Conservation (phyloP, 345 rosid species). For the Eucalyptus regnans region DNA sequence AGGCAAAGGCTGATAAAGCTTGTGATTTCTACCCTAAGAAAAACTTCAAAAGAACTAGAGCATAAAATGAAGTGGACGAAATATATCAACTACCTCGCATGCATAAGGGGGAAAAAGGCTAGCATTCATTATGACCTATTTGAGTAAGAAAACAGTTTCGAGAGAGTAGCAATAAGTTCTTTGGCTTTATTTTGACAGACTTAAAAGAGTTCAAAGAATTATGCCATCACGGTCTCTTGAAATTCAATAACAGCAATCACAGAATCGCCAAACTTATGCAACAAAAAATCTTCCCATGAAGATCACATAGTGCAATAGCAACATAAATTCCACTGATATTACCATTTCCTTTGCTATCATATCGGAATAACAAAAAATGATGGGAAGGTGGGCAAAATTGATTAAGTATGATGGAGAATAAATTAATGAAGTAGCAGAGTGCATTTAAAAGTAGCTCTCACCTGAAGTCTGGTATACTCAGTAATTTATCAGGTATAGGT, state of each 20-base stretch:
- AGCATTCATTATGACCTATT: neutral
- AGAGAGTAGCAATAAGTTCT: neutral
- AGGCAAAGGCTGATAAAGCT: neutral
- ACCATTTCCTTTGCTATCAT: neutral
- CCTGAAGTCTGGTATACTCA: constrained; percentile 61
- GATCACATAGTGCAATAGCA: neutral
- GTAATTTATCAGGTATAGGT: constrained; percentile 74
- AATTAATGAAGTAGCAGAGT: neutral
- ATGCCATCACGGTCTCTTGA: neutral
- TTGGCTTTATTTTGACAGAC: neutral
- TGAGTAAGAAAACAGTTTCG: neutral
- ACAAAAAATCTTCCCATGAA: neutral
- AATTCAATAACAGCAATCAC: neutral
- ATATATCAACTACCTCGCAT: neutral
- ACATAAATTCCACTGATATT: neutral
- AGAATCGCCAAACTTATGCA: neutral
- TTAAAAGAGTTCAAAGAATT: neutral
- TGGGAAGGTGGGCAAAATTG: neutral
- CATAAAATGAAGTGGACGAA: neutral
- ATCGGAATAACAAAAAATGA: neutral
- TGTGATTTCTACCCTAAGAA: neutral
- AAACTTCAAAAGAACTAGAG: neutral
- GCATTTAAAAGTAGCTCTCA: neutral
- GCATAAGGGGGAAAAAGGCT: neutral
- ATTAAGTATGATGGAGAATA: neutral